Evolutionary conservation across 495 filamentous ascomycete genomes (phyloP), one percentile per base, ranked within the genome.

Genomic region (Hyaloscypha variabilis): DNA sequence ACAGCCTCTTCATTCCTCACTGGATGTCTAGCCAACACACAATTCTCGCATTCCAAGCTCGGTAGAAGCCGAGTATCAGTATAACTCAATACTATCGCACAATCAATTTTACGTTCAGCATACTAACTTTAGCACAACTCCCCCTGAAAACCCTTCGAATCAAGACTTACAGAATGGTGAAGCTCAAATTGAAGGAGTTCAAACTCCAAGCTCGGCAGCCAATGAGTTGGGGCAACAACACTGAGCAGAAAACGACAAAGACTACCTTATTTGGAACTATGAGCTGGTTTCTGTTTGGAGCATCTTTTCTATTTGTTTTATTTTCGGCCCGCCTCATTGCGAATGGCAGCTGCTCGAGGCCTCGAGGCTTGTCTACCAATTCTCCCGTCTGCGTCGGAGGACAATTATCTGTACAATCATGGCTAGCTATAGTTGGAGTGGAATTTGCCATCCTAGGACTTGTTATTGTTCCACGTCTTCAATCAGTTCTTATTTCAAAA

Each of bases 371-470:
- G 2, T 63, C 25, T 1, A 50, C 28, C 26, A 36, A 11, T 6
- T 13, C 49, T 29, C 60, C 51, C 1, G 60, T 63, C 2, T 63
- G 60, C n/a, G 28, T 63, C 23, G 60, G 60, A 24, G 60, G 60
- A 63, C 26, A 39, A 4, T 29, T 63, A 23, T 63, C 60, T 30
- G 36, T 63, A 10, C 49, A 63, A 55, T 21, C 49, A 6, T 63
- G 49, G 60, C 50, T 63, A 28, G 50, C 51, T 19, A 63, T 63
- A 21, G 25, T 63, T 24, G 60, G 60, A 36, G n/a, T 63, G 3
- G 60, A 55, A 29, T 63, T 63, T 39, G 29, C 23, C 17, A 21
- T 51, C n/a, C 31, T 54, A 39, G 49, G 34, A 34, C 8, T 54
- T 39, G 6, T 34, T 19, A 14, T 63, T 14, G 2, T 63, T 3